These are phyloP conservation scores for Vicia villosa DNA, from an alignment of 306 rosid genomes.

Conservation along the genomic window DNA sequence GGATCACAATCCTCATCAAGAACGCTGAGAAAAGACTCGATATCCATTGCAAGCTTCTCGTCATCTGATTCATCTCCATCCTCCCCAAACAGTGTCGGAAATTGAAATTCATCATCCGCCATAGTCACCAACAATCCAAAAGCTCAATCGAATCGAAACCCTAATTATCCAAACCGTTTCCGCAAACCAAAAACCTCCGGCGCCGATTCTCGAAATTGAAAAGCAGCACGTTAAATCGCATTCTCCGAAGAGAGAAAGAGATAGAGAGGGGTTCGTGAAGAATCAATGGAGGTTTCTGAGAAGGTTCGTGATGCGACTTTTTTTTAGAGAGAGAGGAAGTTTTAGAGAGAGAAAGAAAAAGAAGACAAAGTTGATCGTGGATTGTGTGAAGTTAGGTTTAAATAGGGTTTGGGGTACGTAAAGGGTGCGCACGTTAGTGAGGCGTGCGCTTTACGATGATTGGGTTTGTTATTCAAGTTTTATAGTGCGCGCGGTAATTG, in stretches of 20 bases:
- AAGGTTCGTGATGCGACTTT: constrained; percentile 66
- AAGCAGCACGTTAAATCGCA: constrained; percentile 31
- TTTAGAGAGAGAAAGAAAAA: constrained; percentile 18
- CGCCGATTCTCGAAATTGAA: constrained; percentile 16
- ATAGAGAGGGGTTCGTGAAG: no score
- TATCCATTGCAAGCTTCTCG: constrained; percentile 56
- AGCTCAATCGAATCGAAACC: constrained; percentile 46
- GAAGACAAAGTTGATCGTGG: constrained; percentile 44
- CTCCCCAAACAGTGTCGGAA: constrained; percentile 13
- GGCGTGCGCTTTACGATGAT: background rate
- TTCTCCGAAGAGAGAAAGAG: background rate
- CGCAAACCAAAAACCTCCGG: background rate
- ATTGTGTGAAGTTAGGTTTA: constrained; percentile 62
- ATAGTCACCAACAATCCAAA: constrained; percentile 41
- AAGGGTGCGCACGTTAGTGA: constrained; percentile 42
- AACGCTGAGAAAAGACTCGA: constrained; percentile 51
- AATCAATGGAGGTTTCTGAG: constrained; percentile 48
- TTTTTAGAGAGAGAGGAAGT: constrained; percentile 29
- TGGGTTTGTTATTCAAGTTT: constrained; percentile 37
- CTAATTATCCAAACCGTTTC: constrained; percentile 29
- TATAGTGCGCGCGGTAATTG: constrained; percentile 37
- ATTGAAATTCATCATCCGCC: constrained; percentile 54
- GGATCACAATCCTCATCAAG: constrained; percentile 63
- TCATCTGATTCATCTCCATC: constrained; percentile 36
- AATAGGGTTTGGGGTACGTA: constrained; percentile 48